A percentile compares a stretch with the other conserved stretches of the same genome.
phyloP scores from a whole-genome alignment of 2,329 filamentous ascomycete genomes.

The Aspergillus intermedius region DNA sequence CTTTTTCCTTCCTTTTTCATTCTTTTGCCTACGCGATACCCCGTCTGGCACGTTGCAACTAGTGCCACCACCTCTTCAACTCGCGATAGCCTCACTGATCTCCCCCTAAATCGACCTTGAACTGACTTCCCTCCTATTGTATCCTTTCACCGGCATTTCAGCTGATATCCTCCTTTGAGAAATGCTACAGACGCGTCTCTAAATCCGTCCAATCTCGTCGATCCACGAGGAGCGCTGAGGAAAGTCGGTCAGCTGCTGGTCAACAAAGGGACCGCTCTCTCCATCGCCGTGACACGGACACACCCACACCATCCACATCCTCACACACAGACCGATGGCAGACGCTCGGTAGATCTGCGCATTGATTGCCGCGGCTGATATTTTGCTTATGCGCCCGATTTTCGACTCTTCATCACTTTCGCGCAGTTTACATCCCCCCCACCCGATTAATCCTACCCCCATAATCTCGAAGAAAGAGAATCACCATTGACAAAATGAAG shows the following conservation, averaged over 20 bases:
- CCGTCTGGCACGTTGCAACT: neutral
- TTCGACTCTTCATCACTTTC: neutral
- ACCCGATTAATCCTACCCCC: neutral
- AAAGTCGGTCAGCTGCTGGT: no score
- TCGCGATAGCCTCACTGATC: no score
- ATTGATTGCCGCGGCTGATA: neutral
- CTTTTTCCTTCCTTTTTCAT: neutral
- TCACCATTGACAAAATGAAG: conserved; percentile 15
- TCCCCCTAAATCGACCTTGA: no score
- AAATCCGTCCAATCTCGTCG: no score
- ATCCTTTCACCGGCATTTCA: no score
- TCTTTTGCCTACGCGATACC: neutral
- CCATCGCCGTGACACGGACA: neutral
- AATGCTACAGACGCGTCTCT: no score
- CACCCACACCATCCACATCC: neutral
- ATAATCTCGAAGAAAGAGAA: neutral
- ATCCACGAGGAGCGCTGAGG: no score
- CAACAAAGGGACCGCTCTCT: no score
- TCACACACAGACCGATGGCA: neutral
- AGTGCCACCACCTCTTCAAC: neutral
- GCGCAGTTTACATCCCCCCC: neutral
- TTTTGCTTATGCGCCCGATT: neutral
- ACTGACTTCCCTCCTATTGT: no score
- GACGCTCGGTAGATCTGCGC: neutral
- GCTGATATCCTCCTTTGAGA: no score